Conservation (phyloP, 2,329 filamentous ascomycete species). For the Coniochaeta sp. region DNA sequence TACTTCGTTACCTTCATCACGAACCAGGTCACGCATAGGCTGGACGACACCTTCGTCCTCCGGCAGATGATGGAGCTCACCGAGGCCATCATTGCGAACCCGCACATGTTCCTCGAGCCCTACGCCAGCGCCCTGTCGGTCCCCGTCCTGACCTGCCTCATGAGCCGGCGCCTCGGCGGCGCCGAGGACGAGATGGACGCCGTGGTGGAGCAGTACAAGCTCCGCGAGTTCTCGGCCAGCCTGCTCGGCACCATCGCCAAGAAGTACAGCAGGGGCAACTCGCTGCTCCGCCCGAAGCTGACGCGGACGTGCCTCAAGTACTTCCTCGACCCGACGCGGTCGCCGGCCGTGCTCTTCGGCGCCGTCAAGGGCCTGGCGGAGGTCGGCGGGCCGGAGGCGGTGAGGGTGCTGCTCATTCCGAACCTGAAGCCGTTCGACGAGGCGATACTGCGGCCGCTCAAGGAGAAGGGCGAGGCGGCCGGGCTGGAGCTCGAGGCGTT, state of each 20-base stretch:
- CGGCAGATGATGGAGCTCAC: conserved; percentile 89
- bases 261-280: conserved; percentile 75
- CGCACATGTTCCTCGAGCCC: conserved; percentile 63
- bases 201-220: conserved; percentile 60
- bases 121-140: conserved; percentile 65
- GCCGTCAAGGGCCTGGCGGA: conserved; percentile 73
- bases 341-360: conserved; percentile 80
- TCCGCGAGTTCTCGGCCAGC: conserved; percentile 78
- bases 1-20: conserved; percentile 96
- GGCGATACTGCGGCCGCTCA: conserved; percentile 44
- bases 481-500: conserved; percentile 46
- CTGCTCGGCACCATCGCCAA: conserved; percentile 71
- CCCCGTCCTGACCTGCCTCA: conserved; percentile 83
- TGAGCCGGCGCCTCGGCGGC: conserved; percentile 71
- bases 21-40: conserved; percentile 89
- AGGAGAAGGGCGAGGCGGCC: conserved; percentile 38
- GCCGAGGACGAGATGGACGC: conserved; percentile 41
- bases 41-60: conserved; percentile 84
- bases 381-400: conserved; percentile 60
- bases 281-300: conserved; percentile 77
- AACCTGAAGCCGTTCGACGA: conserved; percentile 48
- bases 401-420: conserved; percentile 47
- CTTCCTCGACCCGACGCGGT: conserved; percentile 80
- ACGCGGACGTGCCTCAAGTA: conserved; percentile 89
- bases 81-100: conserved; percentile 76